Evolutionary conservation across 2,329 filamentous ascomycete species (phyloP).

Genomic region (Trichophyton mentagrophytes): DNA sequence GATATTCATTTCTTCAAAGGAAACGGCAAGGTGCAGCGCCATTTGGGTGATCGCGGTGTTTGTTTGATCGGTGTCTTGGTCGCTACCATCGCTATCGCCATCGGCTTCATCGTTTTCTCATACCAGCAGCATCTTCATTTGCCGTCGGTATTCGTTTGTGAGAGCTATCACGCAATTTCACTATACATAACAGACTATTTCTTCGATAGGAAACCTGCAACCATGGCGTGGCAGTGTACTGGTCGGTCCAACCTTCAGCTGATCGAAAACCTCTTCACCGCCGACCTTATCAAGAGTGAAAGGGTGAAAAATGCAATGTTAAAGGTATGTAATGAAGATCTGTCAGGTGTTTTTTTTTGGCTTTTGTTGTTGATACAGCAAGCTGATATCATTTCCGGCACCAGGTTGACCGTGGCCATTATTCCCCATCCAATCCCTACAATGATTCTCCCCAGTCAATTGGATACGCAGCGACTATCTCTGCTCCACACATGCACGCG

Average conservation of each 20-base stretch:
- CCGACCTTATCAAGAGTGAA: conserved; percentile 59
- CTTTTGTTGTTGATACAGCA: too few species aligned
- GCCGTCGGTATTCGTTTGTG: background rate
- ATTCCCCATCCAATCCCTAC: conserved; percentile 60
- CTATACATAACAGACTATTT: conserved; percentile 9
- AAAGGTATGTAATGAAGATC: conserved; percentile 37
- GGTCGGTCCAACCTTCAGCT: conserved; percentile 62
- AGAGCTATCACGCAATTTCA: background rate
- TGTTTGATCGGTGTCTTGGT: background rate
- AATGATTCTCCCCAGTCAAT: conserved; percentile 58
- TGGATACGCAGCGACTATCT: conserved; percentile 56
- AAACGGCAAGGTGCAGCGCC: background rate
- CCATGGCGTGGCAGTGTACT: conserved; percentile 84
- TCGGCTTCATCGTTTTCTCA: background rate
- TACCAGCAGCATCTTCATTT: background rate
- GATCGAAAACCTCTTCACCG: conserved; percentile 61
- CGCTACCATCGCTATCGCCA: background rate
- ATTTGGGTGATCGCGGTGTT: background rate
- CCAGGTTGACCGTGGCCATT: conserved; percentile 79
- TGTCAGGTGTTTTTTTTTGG: background rate
- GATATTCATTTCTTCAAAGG: too few species aligned
- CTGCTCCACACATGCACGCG: conserved; percentile 62
- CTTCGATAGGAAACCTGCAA: conserved; percentile 14
- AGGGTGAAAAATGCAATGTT: conserved; percentile 70
- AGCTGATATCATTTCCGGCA: too few species aligned